Evolutionary conservation across 2,329 filamentous ascomycete species (phyloP).

Genomic region (Calonectria multiphialidica): DNA sequence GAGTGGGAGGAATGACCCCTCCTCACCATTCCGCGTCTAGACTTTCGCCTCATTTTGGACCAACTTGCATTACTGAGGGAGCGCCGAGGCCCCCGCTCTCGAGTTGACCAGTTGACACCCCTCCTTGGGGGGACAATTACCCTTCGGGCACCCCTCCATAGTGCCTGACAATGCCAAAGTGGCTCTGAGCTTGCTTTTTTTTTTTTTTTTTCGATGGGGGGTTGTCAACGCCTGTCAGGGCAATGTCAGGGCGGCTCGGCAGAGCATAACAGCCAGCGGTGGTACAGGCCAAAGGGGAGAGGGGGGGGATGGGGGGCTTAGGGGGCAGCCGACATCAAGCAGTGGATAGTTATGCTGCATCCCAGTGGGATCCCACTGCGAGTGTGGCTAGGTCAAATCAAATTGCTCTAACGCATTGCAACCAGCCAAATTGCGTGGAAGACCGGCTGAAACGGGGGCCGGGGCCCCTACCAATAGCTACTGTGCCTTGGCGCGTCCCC

Average conservation of each 20-base stretch:
- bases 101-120: not conserved
- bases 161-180: not conserved
- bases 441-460: slow-evolving; percentile 22
- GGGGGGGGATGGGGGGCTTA: not conserved
- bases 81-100: not conserved
- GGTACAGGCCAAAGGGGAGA: not conserved
- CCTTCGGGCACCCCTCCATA: not conserved
- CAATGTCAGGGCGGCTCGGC: not conserved
- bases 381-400: slow-evolving; percentile 11
- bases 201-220: not conserved
- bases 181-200: slow-evolving; percentile 1
- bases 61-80: slow-evolving; percentile 7
- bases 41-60: not conserved
- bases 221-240: slow-evolving; percentile 7
- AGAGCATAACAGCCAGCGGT: not conserved
- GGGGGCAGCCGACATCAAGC: not conserved
- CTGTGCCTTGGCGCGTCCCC: slow-evolving; percentile 23
- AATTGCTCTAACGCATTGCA: slow-evolving; percentile 14
- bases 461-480: slow-evolving; percentile 24
- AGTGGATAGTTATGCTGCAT: slow-evolving; percentile 1
- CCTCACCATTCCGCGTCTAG: slow-evolving; percentile 5
- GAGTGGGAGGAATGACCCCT: slow-evolving; percentile 20
- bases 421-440: slow-evolving; percentile 10
- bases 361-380: not conserved
- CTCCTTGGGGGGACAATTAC: not conserved